These are phyloP conservation scores for Bryoerythrophyllum caledonicum DNA, from an alignment of 225 moss, liverwort and hornwort species.

Conservation along the genomic window DNA sequence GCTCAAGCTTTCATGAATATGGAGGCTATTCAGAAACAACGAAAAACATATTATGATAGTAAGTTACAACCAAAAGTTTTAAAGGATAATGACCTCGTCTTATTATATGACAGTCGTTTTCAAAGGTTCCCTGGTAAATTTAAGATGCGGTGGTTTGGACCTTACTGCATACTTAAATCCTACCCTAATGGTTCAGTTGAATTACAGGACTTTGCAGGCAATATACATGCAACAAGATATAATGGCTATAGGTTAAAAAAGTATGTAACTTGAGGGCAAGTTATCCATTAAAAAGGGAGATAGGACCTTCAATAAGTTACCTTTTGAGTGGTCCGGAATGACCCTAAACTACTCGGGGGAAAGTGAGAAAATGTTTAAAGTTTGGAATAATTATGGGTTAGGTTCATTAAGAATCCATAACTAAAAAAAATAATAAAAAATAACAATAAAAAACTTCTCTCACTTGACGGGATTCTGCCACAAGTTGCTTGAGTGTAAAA, in stretches of 20 bases:
- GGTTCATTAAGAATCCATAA: too few species aligned
- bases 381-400: too few species aligned
- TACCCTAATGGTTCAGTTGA: not conserved
- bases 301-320: too few species aligned
- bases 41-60: not conserved
- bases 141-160: not conserved
- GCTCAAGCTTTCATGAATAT: too few species aligned
- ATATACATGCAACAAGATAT: fast-evolving
- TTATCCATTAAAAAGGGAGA: not conserved
- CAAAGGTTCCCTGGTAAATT: not conserved
- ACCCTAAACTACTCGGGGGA: too few species aligned
- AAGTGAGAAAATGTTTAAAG: too few species aligned
- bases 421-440: too few species aligned
- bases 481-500: too few species aligned
- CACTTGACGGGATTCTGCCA: too few species aligned
- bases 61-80: not conserved
- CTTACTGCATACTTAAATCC: not conserved
- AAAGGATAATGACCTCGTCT: not conserved
- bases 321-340: too few species aligned
- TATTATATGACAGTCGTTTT: not conserved
- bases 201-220: not conserved
- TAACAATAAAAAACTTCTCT: too few species aligned
- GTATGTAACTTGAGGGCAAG: not conserved
- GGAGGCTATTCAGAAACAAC: fast-evolving
- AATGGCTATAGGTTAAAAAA: not conserved